phyloP scores from a whole-genome alignment of 768 basidiomycete species.

The Cystobasidiopsis lactophilus region DNA sequence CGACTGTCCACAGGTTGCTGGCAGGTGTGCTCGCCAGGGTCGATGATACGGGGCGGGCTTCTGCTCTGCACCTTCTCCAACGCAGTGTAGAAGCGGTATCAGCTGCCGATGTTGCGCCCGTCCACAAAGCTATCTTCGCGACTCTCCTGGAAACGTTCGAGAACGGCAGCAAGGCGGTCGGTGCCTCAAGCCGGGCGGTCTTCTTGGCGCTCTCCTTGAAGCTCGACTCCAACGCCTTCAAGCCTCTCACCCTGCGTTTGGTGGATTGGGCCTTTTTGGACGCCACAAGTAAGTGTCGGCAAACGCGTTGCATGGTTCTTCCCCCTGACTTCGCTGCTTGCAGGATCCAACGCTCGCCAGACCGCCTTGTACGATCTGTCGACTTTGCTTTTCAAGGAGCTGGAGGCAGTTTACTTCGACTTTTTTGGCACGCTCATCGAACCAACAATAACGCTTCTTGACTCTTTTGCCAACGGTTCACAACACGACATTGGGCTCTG shows the following conservation, averaged over 20 bases:
- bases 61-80: constrained; percentile 49
- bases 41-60: too few species aligned
- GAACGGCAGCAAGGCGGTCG: constrained; percentile 22
- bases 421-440: background rate
- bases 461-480: background rate
- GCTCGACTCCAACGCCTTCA: constrained; percentile 75
- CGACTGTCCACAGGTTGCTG: constrained; percentile 31
- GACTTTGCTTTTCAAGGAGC: background rate
- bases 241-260: constrained; percentile 67
- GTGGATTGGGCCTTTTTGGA: constrained; percentile 77
- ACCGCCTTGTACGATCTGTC: too few species aligned
- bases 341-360: too few species aligned
- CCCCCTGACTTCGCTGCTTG: background rate
- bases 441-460: background rate
- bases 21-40: too few species aligned
- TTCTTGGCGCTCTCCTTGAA: constrained; percentile 81
- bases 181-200: constrained; percentile 26
- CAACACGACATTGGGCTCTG: background rate
- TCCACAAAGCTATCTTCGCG: constrained; percentile 47
- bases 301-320: background rate
- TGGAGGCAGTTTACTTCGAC: too few species aligned
- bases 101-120: constrained; percentile 40
- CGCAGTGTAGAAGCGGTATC: constrained; percentile 42
- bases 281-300: constrained; percentile 22
- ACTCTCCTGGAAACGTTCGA: constrained; percentile 62